These are phyloP conservation scores for Penium margaritaceum DNA, from an alignment of 139 green algal species.

Conservation along the genomic window DNA sequence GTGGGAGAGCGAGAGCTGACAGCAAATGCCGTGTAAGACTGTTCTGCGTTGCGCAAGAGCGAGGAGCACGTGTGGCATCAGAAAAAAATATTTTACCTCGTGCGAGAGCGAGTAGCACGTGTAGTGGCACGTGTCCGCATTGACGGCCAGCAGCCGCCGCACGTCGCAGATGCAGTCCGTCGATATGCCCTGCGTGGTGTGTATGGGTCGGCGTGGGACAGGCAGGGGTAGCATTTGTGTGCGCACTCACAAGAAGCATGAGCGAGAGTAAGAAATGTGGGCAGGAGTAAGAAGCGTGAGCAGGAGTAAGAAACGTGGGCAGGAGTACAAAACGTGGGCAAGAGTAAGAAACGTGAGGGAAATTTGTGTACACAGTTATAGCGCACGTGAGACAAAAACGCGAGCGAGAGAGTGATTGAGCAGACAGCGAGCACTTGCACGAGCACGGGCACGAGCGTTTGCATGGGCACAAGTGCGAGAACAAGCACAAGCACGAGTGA, in stretches of 20 bases:
- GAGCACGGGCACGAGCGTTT: too few species aligned
- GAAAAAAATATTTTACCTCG: too few species aligned
- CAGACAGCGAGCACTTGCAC: too few species aligned
- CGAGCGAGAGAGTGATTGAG: too few species aligned
- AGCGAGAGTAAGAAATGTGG: constrained; percentile 3
- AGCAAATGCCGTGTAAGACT: too few species aligned
- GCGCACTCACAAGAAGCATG: not conserved
- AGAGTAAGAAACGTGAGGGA: not conserved
- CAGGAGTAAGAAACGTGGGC: not conserved
- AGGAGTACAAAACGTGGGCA: not conserved
- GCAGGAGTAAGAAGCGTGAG: not conserved
- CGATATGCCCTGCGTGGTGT: constrained; percentile 45
- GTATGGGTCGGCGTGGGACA: too few species aligned
- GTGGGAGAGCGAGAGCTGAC: too few species aligned
- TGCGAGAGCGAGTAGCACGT: constrained; percentile 42
- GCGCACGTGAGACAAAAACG: too few species aligned
- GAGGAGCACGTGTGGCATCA: too few species aligned
- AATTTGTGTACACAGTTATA: not conserved
- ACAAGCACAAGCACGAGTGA: too few species aligned
- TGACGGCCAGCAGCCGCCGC: constrained; percentile 19
- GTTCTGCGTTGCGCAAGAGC: too few species aligned
- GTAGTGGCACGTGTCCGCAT: constrained; percentile 39
- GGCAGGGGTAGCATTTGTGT: not conserved
- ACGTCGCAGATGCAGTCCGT: constrained; percentile 39
- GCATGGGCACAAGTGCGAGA: too few species aligned